Base-by-base conservation (phyloP, 805 yeast genomes). In the Ogataea salicorniae region DNA sequence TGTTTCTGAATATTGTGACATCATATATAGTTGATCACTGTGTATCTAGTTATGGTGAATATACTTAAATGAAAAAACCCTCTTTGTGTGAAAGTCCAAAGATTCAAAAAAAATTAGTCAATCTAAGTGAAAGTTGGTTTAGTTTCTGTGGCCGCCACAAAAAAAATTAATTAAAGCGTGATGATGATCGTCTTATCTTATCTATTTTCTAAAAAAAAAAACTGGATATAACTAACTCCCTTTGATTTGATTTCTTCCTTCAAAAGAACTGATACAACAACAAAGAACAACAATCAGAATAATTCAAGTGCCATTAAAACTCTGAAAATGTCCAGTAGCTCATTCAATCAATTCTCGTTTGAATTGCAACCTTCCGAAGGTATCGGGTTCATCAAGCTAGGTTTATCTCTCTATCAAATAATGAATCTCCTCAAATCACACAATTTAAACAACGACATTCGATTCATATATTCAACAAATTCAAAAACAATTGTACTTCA, bases 321-420 rank as follows among this genome's bases (percentile, higher is more conserved):
- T 18, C 14, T 18, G 11, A 20, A 41, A 20, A 41, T 41, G 44
- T 22, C 44, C 6, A 22, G 39, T 18, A 37, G 22, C 31, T 22
- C 38, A 6, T 45, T 44, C 45, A 34, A 38, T 6, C n/a, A 26
- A 13, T 41, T 42, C 29, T 45, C 56, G 16, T 48, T 61, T 36
- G 62, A 57, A 8, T 49, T 61, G 16, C 41, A 35, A 6, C 67
- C 66, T 15, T 54, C 55, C 11, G 51, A 57, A 37, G 66, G 68
- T 5, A 29, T 64, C 6, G 65, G 61, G 2, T 45, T 45, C 22
- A 48, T 64, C 20, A 49, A 49, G 22, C 45, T 66, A 14, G 63
- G 65, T 13, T 47, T 40, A n/a, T 50, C 67, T 6, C 43, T 66
- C 16, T 63, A 52, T 48, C 57, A 57, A 39, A 34, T 51, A 4